A percentile compares a stretch with the other conserved stretches of the same genome.
These are phyloP conservation scores for Pyrenochaeta sp. DNA, from an alignment of 2,329 filamentous ascomycete species.

Conservation along the genomic window DNA sequence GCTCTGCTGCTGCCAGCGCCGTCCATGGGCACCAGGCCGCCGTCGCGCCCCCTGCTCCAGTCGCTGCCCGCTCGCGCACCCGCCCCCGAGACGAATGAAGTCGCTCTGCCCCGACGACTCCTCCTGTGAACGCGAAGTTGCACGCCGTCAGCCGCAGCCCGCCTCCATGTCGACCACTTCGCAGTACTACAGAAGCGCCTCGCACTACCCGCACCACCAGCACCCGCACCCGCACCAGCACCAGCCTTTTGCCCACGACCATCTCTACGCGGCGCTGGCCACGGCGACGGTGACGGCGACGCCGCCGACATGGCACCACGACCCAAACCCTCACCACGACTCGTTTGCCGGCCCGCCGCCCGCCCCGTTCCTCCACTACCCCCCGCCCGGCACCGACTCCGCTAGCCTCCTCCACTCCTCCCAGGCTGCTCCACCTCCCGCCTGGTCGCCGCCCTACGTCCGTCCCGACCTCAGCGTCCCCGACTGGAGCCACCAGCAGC, in stretches of 20 bases:
- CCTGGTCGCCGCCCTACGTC: conserved; percentile 28
- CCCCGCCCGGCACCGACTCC: conserved; percentile 33
- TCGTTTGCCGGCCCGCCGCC: conserved; percentile 33
- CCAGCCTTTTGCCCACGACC: too few species aligned
- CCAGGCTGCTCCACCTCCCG: conserved; percentile 17
- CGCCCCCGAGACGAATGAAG: conserved; percentile 26
- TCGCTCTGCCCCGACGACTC: conserved; percentile 19
- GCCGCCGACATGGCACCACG: conserved; percentile 38
- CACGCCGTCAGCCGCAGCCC: conserved; percentile 33
- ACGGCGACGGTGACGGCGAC: too few species aligned
- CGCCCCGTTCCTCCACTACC: conserved; percentile 33
- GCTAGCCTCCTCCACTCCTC: conserved; percentile 25
- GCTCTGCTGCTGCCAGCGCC: too few species aligned
- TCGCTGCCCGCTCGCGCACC: conserved; percentile 19
- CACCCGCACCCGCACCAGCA: conserved; percentile 33
- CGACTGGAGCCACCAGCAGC: conserved; percentile 24
- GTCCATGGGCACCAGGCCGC: conserved; percentile 29
- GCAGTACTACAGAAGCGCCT: conserved; percentile 40
- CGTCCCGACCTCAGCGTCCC: conserved; percentile 23
- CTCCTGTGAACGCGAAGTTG: conserved; percentile 27
- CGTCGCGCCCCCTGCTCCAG: conserved; percentile 24
- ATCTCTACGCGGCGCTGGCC: too few species aligned
- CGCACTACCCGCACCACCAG: conserved; percentile 39
- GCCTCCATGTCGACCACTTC: conserved; percentile 38
- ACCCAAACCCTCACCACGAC: conserved; percentile 22